Evolutionary conservation across 2,329 filamentous ascomycete species (phyloP).

Genomic region (Pseudogymnoascus verrucosus): DNA sequence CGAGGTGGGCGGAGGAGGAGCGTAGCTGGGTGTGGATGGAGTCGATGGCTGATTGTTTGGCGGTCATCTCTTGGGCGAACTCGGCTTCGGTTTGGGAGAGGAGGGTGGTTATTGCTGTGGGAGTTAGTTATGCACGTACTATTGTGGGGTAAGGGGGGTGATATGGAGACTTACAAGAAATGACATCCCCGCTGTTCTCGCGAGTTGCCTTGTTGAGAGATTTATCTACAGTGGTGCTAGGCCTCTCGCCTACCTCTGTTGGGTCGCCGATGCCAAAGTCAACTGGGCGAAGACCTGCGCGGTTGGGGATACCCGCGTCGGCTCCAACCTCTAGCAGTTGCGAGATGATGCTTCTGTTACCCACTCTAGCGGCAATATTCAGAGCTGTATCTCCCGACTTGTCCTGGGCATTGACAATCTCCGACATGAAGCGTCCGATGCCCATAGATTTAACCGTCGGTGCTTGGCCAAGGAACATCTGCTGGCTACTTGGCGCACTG

Average conservation of each 20-base stretch:
- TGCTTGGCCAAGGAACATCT: constrained; percentile 21
- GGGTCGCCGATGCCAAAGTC: constrained; percentile 82
- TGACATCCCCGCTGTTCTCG: constrained; percentile 72
- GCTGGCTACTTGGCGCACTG: constrained; percentile 50
- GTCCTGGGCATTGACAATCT: constrained; percentile 94
- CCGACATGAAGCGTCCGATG: constrained; percentile 87
- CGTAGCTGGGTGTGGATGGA: constrained; percentile 73
- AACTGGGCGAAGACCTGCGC: constrained; percentile 78
- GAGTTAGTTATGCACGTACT: constrained; percentile 27
- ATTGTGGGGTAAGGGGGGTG: not conserved
- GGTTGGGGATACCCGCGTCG: constrained; percentile 84
- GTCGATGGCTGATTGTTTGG: constrained; percentile 79
- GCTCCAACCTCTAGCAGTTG: constrained; percentile 92
- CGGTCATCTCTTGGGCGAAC: constrained; percentile 71
- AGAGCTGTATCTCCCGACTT: constrained; percentile 90
- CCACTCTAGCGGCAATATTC: constrained; percentile 87
- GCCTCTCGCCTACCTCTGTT: constrained; percentile 41
- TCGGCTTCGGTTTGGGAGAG: constrained; percentile 70
- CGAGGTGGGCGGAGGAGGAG: constrained; percentile 68
- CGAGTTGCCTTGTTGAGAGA: constrained; percentile 46
- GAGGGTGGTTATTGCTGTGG: constrained; percentile 69
- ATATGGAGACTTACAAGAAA: constrained; percentile 57
- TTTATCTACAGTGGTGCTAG: constrained; percentile 22
- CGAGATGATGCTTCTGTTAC: constrained; percentile 91
- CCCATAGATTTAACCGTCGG: constrained; percentile 47